phyloP scores from a whole-genome alignment of 805 yeast genomes.

The Candida vartiovaarae region DNA sequence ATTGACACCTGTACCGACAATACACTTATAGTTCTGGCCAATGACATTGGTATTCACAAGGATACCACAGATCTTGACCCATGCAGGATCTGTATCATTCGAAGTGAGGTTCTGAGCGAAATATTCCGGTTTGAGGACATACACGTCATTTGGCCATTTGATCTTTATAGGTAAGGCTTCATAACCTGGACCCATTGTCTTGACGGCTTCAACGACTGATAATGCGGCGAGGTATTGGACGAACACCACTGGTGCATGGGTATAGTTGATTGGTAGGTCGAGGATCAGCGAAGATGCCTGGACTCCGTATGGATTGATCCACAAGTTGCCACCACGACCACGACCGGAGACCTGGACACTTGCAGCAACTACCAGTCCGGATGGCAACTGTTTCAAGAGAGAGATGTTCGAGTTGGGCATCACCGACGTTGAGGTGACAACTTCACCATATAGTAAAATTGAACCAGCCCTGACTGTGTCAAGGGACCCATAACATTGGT shows the following conservation, averaged over 20 bases:
- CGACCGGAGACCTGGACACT: slow-evolving; percentile 84
- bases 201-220: slow-evolving; percentile 75
- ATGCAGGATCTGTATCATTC: slow-evolving; percentile 48
- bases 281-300: slow-evolving; percentile 72
- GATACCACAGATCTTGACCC: slow-evolving; percentile 77
- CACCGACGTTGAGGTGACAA: slow-evolving; percentile 80
- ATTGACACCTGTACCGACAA: slow-evolving; percentile 85
- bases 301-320: slow-evolving; percentile 95
- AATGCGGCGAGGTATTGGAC: slow-evolving; percentile 80
- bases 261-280: slow-evolving; percentile 39
- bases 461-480: slow-evolving; percentile 46
- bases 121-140: slow-evolving; percentile 61
- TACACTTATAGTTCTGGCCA: slow-evolving; percentile 52
- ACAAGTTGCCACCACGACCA: slow-evolving; percentile 90
- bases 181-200: slow-evolving; percentile 53
- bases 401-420: slow-evolving; percentile 67
- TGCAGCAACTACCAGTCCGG: slow-evolving; percentile 62
- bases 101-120: slow-evolving; percentile 30
- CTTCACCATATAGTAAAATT: slow-evolving; percentile 71
- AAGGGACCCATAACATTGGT: slow-evolving; percentile 25
- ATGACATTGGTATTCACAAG: slow-evolving; percentile 72
- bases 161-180: slow-evolving; percentile 71
- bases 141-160: slow-evolving; percentile 97
- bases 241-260: slow-evolving; percentile 62
- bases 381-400: slow-evolving; percentile 53